Evolutionary conservation across 2,329 filamentous ascomycete genomes (phyloP).

Genomic region (Colletotrichum abscissum): DNA sequence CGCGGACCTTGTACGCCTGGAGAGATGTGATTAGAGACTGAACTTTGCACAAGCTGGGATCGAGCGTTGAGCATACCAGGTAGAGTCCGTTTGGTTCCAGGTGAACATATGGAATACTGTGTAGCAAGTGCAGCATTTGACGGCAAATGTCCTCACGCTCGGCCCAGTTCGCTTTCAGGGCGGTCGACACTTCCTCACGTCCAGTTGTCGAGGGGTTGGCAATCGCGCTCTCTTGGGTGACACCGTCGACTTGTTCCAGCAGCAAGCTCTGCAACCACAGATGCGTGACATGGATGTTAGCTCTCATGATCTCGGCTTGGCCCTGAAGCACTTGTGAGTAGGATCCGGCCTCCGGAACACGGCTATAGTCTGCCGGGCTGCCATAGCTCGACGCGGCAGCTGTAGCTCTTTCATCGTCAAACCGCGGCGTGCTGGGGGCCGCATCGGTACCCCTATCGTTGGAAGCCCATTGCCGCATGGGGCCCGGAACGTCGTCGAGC

Average conservation of each 20-base stretch:
- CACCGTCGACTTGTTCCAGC: constrained; percentile 46
- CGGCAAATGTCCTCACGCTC: constrained; percentile 50
- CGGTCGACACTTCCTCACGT: neutral
- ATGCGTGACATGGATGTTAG: constrained; percentile 50
- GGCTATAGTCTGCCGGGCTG: constrained; percentile 1
- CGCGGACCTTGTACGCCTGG: constrained; percentile 46
- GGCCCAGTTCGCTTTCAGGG: constrained; percentile 41
- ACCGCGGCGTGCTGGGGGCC: neutral
- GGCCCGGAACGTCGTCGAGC: constrained; percentile 42
- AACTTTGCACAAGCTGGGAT: too few species aligned
- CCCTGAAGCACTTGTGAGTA: constrained; percentile 17
- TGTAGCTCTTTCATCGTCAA: neutral
- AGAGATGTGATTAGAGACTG: too few species aligned
- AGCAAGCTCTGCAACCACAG: constrained; percentile 50
- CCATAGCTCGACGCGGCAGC: constrained; percentile 10
- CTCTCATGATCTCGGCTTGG: constrained; percentile 43
- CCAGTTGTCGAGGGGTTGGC: constrained; percentile 6
- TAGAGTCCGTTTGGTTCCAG: constrained; percentile 49
- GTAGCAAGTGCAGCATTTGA: constrained; percentile 48
- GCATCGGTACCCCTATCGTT: neutral
- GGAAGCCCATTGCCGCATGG: constrained; percentile 40
- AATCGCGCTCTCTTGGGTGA: constrained; percentile 35
- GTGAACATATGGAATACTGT: constrained; percentile 44
- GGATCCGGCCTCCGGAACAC: neutral
- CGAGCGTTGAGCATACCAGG: constrained; percentile 38